Conservation (phyloP, 768 basidiomycete genomes). For the Pulveroboletus sp. region DNA sequence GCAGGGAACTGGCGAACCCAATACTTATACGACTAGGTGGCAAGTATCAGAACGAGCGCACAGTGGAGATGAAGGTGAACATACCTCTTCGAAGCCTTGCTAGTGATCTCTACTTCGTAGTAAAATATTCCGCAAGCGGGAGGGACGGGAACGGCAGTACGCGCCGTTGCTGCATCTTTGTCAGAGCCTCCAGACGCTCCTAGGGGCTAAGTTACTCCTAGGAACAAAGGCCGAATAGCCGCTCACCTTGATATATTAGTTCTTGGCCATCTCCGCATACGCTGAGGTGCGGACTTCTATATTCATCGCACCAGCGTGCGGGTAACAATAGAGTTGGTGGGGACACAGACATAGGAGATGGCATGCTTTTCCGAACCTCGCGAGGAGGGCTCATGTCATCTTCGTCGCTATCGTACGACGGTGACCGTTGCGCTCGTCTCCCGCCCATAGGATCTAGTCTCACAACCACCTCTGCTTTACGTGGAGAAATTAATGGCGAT, state of each 20-base stretch:
- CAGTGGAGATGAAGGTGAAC: conserved; percentile 18
- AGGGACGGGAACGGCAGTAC: conserved; percentile 75
- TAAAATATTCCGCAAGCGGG: conserved; percentile 89
- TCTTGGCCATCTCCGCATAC: conserved; percentile 72
- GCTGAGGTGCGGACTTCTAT: conserved; percentile 52
- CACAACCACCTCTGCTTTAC: conserved; percentile 33
- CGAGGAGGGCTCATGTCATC: conserved; percentile 54
- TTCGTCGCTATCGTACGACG: conserved; percentile 60
- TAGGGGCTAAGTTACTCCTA: conserved; percentile 18
- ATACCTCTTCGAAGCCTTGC: conserved; percentile 77
- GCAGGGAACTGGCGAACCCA: conserved; percentile 47
- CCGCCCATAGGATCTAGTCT: conserved; percentile 18
- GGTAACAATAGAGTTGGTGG: conserved; percentile 55
- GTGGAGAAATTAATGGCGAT: conserved; percentile 32
- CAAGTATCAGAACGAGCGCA: conserved; percentile 13
- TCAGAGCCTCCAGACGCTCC: conserved; percentile 58
- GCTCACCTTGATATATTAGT: conserved; percentile 61
- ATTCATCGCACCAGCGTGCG: conserved; percentile 74
- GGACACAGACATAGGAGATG: conserved; percentile 16
- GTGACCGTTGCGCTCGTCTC: conserved; percentile 33
- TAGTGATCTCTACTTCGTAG: conserved; percentile 82
- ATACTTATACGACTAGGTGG: conserved; percentile 66
- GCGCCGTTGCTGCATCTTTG: conserved; percentile 79
- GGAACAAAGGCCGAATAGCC: background rate
- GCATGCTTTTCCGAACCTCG: conserved; percentile 29